Evolutionary conservation across 768 basidiomycete species (phyloP), one percentile per base, ranked within the genome.

Genomic region (Termitomyces sp.): DNA sequence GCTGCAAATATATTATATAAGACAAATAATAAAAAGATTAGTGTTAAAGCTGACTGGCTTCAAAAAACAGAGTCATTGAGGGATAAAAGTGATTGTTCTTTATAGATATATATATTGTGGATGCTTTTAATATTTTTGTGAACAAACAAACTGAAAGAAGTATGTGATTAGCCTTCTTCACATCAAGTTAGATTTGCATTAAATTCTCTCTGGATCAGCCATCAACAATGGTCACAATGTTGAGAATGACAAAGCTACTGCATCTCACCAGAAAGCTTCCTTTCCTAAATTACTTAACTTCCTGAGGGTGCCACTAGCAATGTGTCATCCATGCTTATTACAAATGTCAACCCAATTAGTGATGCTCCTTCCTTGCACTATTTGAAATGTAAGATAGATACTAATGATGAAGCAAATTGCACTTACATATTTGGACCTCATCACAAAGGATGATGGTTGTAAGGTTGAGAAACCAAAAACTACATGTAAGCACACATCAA

Each of bases 41-140:
- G 1, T 25, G 25, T 40, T 1, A 14, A 40, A 3, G 12, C 12
- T 9, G 4, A 40, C 38, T 14, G 12, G 7, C 38, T 40, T 40
- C 11, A 40, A 40, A 40, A 14, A 2, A 40, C 12, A 40, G 11
- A 40, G 38, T 5, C 38, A 40, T 40, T 40, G 5, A 9, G 3
- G 1, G 1, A 25, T 25, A 25, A 25, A 25, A 25, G 25, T 25
- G 25, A 25, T 25, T 25, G 25, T 25, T 25, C 25, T 25, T 1
- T 25, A 1, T 25, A 25, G 25, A 25, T 25, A 25, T 25, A 25
- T 25, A 25, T 25, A 25, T 1, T 25, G 25, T 25, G 20, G 61
- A 66, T 34, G 48, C 62, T 36, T 63, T 60, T n/a, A 56, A 68
- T 5, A 63, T 61, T 2, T 68, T 68, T 17, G 58, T 68, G 31